Conservation (phyloP, 176 grass and related monocot genomes). For the Echinochloa phyllopogon region DNA sequence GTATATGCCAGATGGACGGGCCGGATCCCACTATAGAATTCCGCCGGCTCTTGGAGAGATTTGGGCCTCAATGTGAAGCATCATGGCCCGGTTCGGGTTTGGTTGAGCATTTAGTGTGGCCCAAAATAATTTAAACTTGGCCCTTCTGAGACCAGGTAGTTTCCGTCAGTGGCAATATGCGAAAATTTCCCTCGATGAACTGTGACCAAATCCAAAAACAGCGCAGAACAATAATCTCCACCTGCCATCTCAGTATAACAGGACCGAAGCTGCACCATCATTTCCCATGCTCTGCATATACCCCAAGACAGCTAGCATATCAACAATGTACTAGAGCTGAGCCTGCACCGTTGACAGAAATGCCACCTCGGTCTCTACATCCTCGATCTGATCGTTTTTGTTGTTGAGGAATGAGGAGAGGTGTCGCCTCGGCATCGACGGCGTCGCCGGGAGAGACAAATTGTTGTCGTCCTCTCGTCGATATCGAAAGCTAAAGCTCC, state of each 20-base stretch:
- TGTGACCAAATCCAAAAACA: too few species aligned
- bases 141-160: neutral
- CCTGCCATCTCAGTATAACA: neutral
- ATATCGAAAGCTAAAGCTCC: neutral
- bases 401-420: neutral
- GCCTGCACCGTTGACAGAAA: neutral
- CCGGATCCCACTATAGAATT: too few species aligned
- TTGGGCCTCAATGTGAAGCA: neutral
- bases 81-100: neutral
- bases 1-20: too few species aligned
- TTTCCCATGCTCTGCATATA: neutral
- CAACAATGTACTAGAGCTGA: too few species aligned
- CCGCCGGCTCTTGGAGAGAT: too few species aligned
- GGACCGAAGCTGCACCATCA: neutral
- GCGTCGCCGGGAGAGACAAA: neutral
- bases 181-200: too few species aligned
- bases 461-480: neutral
- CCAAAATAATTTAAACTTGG: neutral
- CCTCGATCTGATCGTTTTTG: conserved; percentile 4
- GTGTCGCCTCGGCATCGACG: conserved; percentile 1
- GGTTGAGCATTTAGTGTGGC: neutral
- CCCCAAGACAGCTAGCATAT: neutral
- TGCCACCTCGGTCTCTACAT: neutral
- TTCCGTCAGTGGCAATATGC: too few species aligned
- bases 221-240: neutral